Evolutionary conservation across 2,329 filamentous ascomycete species (phyloP), one percentile per base, ranked within the genome.

Genomic region (Zarea fungicola): DNA sequence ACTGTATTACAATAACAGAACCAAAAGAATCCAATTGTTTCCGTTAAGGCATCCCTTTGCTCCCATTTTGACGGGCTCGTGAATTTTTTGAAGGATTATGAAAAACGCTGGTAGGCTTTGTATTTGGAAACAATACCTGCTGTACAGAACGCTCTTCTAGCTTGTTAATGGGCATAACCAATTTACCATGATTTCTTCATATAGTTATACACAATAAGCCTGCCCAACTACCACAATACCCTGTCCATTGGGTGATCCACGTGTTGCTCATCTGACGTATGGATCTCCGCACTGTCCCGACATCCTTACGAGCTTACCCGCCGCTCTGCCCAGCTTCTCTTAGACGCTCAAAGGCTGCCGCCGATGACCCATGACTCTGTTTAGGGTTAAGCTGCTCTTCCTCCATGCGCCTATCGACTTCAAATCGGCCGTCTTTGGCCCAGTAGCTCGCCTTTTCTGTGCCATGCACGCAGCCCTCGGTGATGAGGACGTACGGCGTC

Each of bases 401-500:
- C 41, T 79, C 75, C 42, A 87, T 73, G 16, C 81, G 76, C 40
- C 83, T 75, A 59, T 89, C 84, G 52, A 89, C 73, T 62, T 88
- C 83, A 39, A 85, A 78, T 6, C 78, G 72, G 2, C 87, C 80
- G 13, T 87, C 86, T 52, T 87, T 84, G 2, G 84, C 84, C 79
- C 80, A 84, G 55, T 82, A 84, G 0, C 66, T 66, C 2, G 73
- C 72, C 65, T 76, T 81, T 57, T 83, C 82, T 21, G 74, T 72
- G 11, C 84, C 81, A 18, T 72, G 72, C 2, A 87, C 84, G 26
- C 84, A 85, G 2, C 71, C 77, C 61, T 89, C 84, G 0, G 85
- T 88, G 35, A 91, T 80, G 8, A 90, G 73, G 2, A 89, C 84
- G 56, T 86, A 88, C 19, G 85, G 81, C 55, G 85, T 84, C 5